phyloP scores from a whole-genome alignment of 2,329 filamentous ascomycete species.

The Madurella mycetomatis region DNA sequence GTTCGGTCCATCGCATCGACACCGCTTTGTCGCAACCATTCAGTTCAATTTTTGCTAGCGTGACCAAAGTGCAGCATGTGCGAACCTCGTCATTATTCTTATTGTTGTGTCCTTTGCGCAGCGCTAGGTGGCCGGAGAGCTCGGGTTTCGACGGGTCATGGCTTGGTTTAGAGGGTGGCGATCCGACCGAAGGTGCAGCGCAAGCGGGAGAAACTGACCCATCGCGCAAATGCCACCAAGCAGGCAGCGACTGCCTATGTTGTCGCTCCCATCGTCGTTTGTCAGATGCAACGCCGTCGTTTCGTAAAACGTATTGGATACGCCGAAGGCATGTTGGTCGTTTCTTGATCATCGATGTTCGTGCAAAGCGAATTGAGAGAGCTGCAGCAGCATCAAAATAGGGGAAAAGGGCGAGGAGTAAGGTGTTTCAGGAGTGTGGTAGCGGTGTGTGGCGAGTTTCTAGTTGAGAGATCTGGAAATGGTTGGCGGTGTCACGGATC shows the following conservation, averaged over 20 bases:
- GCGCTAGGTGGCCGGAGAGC: neutral
- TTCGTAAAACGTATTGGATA: neutral
- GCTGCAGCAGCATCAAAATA: slow-evolving; percentile 1
- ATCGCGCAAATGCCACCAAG: neutral
- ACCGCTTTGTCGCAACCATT: neutral
- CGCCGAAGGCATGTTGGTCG: neutral
- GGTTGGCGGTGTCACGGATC: slow-evolving; percentile 6
- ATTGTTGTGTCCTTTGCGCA: neutral
- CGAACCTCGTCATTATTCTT: neutral
- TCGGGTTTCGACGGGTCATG: neutral
- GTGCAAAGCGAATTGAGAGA: neutral
- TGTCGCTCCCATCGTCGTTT: neutral
- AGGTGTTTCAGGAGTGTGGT: slow-evolving; percentile 15
- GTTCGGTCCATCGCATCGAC: neutral
- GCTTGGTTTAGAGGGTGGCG: slow-evolving; percentile 11
- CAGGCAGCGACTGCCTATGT: neutral
- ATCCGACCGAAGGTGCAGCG: neutral
- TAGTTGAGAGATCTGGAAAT: slow-evolving; percentile 7
- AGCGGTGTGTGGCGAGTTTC: slow-evolving; percentile 5
- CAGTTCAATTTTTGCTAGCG: neutral
- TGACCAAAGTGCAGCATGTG: neutral
- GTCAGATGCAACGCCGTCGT: neutral
- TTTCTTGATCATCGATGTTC: neutral
- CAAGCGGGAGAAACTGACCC: neutral
- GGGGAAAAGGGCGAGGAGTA: neutral